Evolutionary conservation across 192 early-diverging fungal species (phyloP), one percentile per base, ranked within the genome.

Genomic region (Paraglomus occultum): DNA sequence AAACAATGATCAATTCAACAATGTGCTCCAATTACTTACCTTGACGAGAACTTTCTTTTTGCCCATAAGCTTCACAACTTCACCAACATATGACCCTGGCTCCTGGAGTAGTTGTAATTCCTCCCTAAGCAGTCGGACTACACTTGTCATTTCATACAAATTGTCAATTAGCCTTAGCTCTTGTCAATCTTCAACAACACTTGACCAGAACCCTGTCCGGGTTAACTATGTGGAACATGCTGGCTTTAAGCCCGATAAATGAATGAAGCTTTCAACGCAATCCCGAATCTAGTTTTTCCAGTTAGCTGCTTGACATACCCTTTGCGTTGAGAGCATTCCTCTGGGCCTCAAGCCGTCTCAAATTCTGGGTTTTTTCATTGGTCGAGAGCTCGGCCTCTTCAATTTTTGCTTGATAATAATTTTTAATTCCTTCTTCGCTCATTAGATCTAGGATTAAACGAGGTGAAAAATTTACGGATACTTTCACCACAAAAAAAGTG

Each of bases 31-130:
- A 3, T 31, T 31, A 31, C 31, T 51, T 80, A 83, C 83, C 87
- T 92, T 93, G 62, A 94, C 88, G 5, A 91, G 82, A 22, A 91
- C 92, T 79, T 97, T 96, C 65, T 94, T 95, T 85, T 97, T 97
- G 74, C 95, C 97, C 89, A 99, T 99, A 43, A 97, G 81, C 76
- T 99, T 99, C 40, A 97, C 90, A 8, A 99, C 95, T 80, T 99
- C 97, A 67, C 93, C 97, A 50, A 97, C 94, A 76, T 93, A 94
- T 17, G 92, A 91, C 8, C 94, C 95, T 31, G 94, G 94, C 73
- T 99, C 97, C 77, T 99, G 97, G 11, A 99, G 84, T 64, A 99
- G 84, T 71, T 95, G 93, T 22, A 99, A 84, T 76, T 99, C 97
- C 71, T 99, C 97, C 52, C 94, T 88, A 39, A 99, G 85, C 53